phyloP scores from a whole-genome alignment of 805 yeast genomes.

The Danielia reshetovae region DNA sequence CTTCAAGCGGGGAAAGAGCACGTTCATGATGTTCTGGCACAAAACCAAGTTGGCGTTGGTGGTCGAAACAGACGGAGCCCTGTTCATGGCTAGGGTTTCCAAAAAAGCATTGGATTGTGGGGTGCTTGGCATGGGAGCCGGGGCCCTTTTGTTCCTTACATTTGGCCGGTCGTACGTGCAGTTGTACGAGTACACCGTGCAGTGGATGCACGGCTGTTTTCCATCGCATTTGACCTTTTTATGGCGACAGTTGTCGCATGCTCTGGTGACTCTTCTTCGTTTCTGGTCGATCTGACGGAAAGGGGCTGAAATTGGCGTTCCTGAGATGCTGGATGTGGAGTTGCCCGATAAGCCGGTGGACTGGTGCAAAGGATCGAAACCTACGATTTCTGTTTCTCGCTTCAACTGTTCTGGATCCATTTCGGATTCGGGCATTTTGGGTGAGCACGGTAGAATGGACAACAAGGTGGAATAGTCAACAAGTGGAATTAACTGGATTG shows the following conservation, averaged over 20 bases:
- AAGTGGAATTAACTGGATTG: too few relatives aligned
- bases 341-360: background rate
- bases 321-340: background rate
- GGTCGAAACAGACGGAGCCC: conserved; percentile 9
- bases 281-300: conserved; percentile 27
- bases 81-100: conserved; percentile 15
- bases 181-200: conserved; percentile 81
- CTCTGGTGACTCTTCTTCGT: conserved; percentile 64
- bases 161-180: conserved; percentile 84
- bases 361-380: too few relatives aligned
- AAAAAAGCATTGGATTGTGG: conserved; percentile 17
- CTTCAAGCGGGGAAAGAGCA: conserved; percentile 33
- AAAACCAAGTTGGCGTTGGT: conserved; percentile 17
- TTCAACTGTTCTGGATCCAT: too few relatives aligned
- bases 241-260: conserved; percentile 72
- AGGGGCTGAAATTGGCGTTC: background rate
- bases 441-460: too few relatives aligned
- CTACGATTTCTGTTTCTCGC: too few relatives aligned
- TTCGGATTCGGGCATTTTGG: too few relatives aligned
- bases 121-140: conserved; percentile 11
- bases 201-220: conserved; percentile 71
- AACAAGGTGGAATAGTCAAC: too few relatives aligned
- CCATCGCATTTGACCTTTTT: conserved; percentile 82
- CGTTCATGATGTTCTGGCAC: conserved; percentile 31
- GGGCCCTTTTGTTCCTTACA: conserved; percentile 44